phyloP scores from a whole-genome alignment of 345 rosid genomes.

The Acer campestre region DNA sequence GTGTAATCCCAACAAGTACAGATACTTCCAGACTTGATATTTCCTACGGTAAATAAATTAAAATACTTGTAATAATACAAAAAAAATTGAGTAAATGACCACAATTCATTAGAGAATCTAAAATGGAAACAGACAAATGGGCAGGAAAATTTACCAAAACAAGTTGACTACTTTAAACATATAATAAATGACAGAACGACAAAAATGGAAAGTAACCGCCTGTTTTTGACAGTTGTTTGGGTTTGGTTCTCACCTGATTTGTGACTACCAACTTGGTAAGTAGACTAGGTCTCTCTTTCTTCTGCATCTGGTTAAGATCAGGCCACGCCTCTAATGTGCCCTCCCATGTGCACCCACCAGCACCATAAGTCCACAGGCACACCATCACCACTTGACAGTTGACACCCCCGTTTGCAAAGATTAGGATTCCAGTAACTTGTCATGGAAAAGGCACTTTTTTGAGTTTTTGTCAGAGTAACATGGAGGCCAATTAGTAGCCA shows the following conservation, averaged over 20 bases:
- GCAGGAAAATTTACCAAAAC: neutral
- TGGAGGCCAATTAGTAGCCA: neutral
- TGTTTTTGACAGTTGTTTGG: neutral
- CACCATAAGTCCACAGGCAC: no score
- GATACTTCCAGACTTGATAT: neutral
- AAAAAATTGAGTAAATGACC: neutral
- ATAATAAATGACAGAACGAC: neutral
- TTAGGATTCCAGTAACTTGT: no score
- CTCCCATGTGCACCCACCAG: no score
- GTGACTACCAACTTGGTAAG: neutral
- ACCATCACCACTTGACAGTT: no score
- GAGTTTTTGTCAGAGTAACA: neutral
- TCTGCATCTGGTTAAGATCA: no score
- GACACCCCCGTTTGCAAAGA: no score
- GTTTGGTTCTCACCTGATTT: neutral
- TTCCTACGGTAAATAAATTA: no score
- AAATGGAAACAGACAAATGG: neutral
- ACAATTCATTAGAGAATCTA: neutral
- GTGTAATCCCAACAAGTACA: neutral
- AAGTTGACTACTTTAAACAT: neutral
- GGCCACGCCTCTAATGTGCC: no score
- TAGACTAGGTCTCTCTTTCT: no score
- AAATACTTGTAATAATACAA: neutral
- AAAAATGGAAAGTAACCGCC: neutral
- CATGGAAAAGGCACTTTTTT: no score